These are phyloP conservation scores for Aspergillus sp. DNA, from an alignment of 2,329 filamentous ascomycete genomes.

Conservation along the genomic window DNA sequence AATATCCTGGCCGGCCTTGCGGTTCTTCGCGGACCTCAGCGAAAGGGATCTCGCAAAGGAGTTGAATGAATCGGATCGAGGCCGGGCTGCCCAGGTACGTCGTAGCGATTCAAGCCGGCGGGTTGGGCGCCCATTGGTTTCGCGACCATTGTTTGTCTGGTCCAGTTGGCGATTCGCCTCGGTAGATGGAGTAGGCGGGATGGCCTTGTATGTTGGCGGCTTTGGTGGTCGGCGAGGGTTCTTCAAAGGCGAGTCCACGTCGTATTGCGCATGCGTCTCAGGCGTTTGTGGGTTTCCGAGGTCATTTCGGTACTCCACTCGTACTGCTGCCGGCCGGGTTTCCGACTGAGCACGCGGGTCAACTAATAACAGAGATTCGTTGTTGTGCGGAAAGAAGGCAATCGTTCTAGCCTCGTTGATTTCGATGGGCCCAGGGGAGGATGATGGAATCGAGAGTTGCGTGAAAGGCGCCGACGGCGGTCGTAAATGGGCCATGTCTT, in stretches of 20 bases:
- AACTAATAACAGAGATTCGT: constrained; percentile 63
- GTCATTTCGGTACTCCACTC: constrained; percentile 14
- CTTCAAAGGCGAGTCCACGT: constrained; percentile 57
- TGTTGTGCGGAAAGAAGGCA: constrained; percentile 62
- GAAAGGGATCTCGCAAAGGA: constrained; percentile 39
- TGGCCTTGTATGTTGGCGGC: constrained; percentile 56
- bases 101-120: constrained; percentile 38
- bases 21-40: constrained; percentile 41
- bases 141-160: constrained; percentile 6
- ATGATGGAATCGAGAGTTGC: constrained; percentile 46
- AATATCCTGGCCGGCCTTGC: constrained; percentile 42
- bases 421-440: constrained; percentile 54
- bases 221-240: constrained; percentile 59
- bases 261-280: constrained; percentile 14
- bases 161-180: constrained; percentile 44
- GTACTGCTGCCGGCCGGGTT: constrained; percentile 28
- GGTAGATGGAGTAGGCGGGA: constrained; percentile 51
- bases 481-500: constrained; percentile 42
- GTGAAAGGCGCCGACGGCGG: constrained; percentile 52
- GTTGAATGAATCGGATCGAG: constrained; percentile 41
- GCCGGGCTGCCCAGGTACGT: constrained; percentile 36
- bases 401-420: constrained; percentile 62
- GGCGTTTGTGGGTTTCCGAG: constrained; percentile 26
- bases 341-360: constrained; percentile 46
- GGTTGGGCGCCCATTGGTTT: constrained; percentile 20